Conservation (phyloP, 2,329 filamentous ascomycete genomes). For the Coniella lustricola region DNA sequence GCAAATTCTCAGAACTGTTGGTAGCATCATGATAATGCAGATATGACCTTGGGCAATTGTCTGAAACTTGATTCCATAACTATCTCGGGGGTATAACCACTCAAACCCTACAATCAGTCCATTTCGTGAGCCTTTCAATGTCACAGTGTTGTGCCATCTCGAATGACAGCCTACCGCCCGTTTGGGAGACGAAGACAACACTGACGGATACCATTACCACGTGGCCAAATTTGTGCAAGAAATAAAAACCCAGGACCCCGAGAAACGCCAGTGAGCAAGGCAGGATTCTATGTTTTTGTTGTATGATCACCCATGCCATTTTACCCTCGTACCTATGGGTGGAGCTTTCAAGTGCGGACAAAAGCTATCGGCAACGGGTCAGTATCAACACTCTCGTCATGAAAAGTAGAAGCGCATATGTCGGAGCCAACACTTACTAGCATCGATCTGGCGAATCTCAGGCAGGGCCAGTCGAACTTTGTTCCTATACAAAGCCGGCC, state of each 20-base stretch:
- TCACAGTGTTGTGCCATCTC: constrained; percentile 3
- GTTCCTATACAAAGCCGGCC: constrained; percentile 84
- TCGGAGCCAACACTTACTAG: constrained; percentile 79
- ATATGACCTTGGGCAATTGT: background rate
- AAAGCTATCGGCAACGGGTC: constrained; percentile 27
- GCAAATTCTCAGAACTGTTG: background rate
- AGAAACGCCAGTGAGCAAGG: too few relatives aligned
- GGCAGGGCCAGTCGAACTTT: constrained; percentile 85
- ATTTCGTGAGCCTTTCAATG: background rate
- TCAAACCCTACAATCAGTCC: constrained; percentile 11
- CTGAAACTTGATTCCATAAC: background rate
- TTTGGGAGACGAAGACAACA: too few relatives aligned
- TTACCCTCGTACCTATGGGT: too few relatives aligned
- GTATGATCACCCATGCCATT: too few relatives aligned
- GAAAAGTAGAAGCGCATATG: too few relatives aligned
- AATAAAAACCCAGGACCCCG: background rate
- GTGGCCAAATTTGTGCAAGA: background rate
- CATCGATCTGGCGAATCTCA: constrained; percentile 89
- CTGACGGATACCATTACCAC: too few relatives aligned
- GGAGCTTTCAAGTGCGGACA: constrained; percentile 17
- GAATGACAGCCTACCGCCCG: too few relatives aligned
- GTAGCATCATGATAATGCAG: background rate
- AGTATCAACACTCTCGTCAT: too few relatives aligned
- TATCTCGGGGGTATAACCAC: constrained; percentile 8
- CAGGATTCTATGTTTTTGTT: background rate